These are phyloP conservation scores for Rutstroemia sp. DNA, from an alignment of 2,329 filamentous ascomycete genomes.

Conservation along the genomic window DNA sequence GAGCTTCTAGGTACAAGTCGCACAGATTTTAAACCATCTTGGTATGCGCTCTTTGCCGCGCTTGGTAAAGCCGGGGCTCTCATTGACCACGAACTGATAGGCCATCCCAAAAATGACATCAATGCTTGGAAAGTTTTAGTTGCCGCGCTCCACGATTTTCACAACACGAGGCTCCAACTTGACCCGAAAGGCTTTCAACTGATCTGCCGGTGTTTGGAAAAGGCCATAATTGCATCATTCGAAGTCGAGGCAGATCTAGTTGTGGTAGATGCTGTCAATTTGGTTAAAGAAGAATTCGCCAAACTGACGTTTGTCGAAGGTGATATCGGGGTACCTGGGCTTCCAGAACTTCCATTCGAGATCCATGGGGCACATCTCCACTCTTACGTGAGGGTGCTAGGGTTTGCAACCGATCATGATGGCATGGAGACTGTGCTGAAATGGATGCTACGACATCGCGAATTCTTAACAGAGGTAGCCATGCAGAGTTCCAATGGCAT, in stretches of 20 bases:
- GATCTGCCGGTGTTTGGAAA: slow-evolving; percentile 22
- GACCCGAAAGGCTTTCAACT: slow-evolving; percentile 23
- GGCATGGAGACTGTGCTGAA: slow-evolving; percentile 49
- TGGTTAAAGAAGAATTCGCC: slow-evolving; percentile 27
- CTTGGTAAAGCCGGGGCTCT: slow-evolving; percentile 29
- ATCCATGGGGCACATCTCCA: slow-evolving; percentile 44
- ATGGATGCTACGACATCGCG: slow-evolving; percentile 50
- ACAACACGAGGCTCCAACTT: slow-evolving; percentile 22
- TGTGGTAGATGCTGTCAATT: slow-evolving; percentile 21
- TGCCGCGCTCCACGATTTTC: slow-evolving; percentile 20
- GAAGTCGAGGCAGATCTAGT: not conserved
- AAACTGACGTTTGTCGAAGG: slow-evolving; percentile 16
- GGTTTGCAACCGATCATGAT: slow-evolving; percentile 49
- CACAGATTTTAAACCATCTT: slow-evolving; percentile 30
- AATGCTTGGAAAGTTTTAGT: slow-evolving; percentile 21
- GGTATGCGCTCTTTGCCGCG: slow-evolving; percentile 36
- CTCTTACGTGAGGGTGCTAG: slow-evolving; percentile 56
- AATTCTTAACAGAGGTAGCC: not conserved
- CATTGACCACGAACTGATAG: slow-evolving; percentile 13
- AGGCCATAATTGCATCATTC: slow-evolving; percentile 20
- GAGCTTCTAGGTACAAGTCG: slow-evolving; percentile 16
- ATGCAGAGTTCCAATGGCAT: slow-evolving; percentile 15
- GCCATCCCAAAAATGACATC: slow-evolving; percentile 19
- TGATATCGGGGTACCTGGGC: slow-evolving; percentile 3
- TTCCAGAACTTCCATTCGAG: slow-evolving; percentile 33